Base-by-base conservation (phyloP, 2,329 filamentous ascomycete genomes). In the Exophiala xenobiotica region DNA sequence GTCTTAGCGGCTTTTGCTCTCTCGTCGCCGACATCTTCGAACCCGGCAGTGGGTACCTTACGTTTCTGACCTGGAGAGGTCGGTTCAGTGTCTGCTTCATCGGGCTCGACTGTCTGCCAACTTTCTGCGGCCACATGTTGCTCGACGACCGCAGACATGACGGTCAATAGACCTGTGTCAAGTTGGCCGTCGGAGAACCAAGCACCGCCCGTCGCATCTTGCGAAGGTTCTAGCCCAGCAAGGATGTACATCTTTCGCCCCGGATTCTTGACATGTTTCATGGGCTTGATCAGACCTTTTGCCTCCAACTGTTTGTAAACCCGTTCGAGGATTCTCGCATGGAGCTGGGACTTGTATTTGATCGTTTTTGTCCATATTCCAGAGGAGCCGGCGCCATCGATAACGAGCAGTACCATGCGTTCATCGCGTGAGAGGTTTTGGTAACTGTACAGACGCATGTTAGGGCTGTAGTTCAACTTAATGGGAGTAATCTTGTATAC, bases 211-310 rank as follows among this genome's bases (percentile, higher is more conserved):
- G 90, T 95, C 40, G 95, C 88, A 56, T 93, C 87, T 56, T 96
- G 91, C 47, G 86, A 89, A 0, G 93, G 92, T 8, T 84, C 82
- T 54, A 99, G 80, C 57, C 86, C 85, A 47, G 86, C 83, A 65
- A 96, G 85, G 79, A 99, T 95, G 77, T 93, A 99, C 80, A 95
- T 96, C 73, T 95, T 96, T 67, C 93, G 87, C 60, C 86, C 88
- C 22, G 90, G 89, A 65, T 88, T 86, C 72, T 95, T 90, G 70
- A 95, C 90, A 69, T 87, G 93, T 73, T 92, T 93, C 73, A 97
- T 90, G 51, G 85, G 83, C 64, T 88, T 87, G 68, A 99, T 90
- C 67, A 95, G 83, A 27, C 84, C 83, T 67, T 90, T 91, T 31
- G 78, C 74, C 69, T 95, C 88, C 56, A 99, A 83, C 57, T 85